Conservation (phyloP, 1,284 basidiomycete genomes). For the Sanghuangporus baumii region DNA sequence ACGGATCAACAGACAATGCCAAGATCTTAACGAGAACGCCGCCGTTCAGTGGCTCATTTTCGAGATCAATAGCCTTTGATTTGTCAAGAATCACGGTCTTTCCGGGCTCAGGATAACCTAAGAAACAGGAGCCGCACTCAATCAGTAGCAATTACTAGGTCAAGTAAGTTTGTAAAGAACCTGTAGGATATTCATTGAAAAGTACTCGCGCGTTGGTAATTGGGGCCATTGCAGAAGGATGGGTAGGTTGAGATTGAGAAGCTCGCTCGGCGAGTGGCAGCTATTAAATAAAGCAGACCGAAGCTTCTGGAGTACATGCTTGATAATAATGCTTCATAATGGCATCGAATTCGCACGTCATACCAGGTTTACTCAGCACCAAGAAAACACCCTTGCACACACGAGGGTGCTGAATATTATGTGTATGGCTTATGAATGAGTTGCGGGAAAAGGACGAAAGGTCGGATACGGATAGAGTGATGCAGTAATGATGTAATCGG, state of each 20-base stretch:
- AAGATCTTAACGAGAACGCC: constrained; percentile 36
- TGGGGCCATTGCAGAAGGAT: constrained; percentile 8
- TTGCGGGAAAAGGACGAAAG: too few species aligned
- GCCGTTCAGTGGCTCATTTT: constrained; percentile 31
- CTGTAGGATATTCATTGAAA: constrained; percentile 21
- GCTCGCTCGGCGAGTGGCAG: too few species aligned
- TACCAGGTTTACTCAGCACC: too few species aligned
- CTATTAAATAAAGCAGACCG: too few species aligned
- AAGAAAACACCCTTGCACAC: too few species aligned
- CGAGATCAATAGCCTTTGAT: constrained; percentile 33
- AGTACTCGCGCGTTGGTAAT: constrained; percentile 18
- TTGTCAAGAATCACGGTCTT: constrained; percentile 28
- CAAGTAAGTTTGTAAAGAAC: neutral
- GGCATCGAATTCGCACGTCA: neutral
- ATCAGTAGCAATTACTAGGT: neutral
- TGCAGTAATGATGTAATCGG: too few species aligned
- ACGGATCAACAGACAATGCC: constrained; percentile 36
- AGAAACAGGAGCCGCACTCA: neutral
- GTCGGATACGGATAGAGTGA: too few species aligned
- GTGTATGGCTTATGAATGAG: too few species aligned
- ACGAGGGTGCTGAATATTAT: too few species aligned
- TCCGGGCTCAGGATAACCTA: constrained; percentile 26
- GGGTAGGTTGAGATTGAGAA: too few species aligned
- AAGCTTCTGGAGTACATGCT: too few species aligned
- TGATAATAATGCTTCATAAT: too few species aligned